phyloP scores from a whole-genome alignment of 2,329 filamentous ascomycete genomes.

The Paecilomyces fulvus region DNA sequence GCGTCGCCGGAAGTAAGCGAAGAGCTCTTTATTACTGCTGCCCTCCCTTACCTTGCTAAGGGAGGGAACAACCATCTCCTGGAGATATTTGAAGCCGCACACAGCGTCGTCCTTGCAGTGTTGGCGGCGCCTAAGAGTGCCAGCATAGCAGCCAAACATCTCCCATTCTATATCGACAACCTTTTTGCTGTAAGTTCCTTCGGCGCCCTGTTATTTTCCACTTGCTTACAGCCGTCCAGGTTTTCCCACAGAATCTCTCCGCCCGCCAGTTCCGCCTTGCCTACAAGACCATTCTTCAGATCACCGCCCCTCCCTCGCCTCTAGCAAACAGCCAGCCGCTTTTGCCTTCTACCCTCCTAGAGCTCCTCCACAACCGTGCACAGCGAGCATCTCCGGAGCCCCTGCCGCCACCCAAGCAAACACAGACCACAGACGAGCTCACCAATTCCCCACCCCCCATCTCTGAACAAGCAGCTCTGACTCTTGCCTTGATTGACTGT shows the following conservation, averaged over 20 bases:
- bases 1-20: conserved; percentile 62
- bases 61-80: conserved; percentile 50
- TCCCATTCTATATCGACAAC: conserved; percentile 76
- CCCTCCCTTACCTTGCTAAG: conserved; percentile 63
- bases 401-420: conserved; percentile 33
- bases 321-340: conserved; percentile 65
- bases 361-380: conserved; percentile 64
- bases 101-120: conserved; percentile 71
- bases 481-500: conserved; percentile 69
- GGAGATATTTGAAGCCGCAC: conserved; percentile 79
- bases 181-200: conserved; percentile 52
- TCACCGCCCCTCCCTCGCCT: conserved; percentile 70
- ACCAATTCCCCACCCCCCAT: conserved; percentile 22
- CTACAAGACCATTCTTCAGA: conserved; percentile 74
- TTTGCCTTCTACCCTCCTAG: conserved; percentile 70
- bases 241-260: conserved; percentile 71
- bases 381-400: conserved; percentile 45
- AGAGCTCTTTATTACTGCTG: conserved; percentile 63
- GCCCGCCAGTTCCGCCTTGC: conserved; percentile 81
- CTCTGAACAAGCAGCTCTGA: conserved; percentile 71
- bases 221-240: conserved; percentile 22
- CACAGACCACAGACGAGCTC: conserved; percentile 23
- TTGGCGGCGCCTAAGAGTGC: conserved; percentile 73
- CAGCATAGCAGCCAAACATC: conserved; percentile 58
- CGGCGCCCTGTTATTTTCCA: neutral